Evolutionary conservation across 1,284 basidiomycete species (phyloP).

Genomic region (Coniophora puteana): DNA sequence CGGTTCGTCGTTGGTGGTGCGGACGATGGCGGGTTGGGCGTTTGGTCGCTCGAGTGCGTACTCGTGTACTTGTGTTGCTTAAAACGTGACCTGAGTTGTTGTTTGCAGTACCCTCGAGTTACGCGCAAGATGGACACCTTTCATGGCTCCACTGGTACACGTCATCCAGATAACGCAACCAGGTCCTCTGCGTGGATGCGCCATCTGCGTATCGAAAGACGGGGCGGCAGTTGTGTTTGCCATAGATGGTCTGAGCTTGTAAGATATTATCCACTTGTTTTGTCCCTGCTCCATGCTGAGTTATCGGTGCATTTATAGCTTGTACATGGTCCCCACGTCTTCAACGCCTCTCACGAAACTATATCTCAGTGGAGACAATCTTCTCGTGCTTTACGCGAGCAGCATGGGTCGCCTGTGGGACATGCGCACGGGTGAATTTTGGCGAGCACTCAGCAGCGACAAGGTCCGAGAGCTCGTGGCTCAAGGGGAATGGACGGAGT

Average conservation of each 20-base stretch:
- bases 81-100: constrained; percentile 17
- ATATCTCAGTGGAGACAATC: constrained; percentile 66
- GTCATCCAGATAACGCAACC: constrained; percentile 53
- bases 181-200: constrained; percentile 64
- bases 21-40: constrained; percentile 69
- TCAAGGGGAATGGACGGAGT: constrained; percentile 67
- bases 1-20: constrained; percentile 64
- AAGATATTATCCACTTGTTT: constrained; percentile 24
- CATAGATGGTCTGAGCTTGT: constrained; percentile 79
- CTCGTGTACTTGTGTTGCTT: not conserved
- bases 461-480: constrained; percentile 75
- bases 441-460: constrained; percentile 75
- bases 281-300: constrained; percentile 4
- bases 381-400: constrained; percentile 78
- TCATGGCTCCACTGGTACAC: constrained; percentile 56
- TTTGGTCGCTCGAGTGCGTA: constrained; percentile 62
- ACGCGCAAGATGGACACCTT: constrained; percentile 66
- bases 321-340: constrained; percentile 79
- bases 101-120: constrained; percentile 55
- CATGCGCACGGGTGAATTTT: constrained; percentile 78
- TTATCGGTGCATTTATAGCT: constrained; percentile 32
- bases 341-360: constrained; percentile 61
- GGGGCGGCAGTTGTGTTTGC: constrained; percentile 81
- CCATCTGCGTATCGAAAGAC: constrained; percentile 72
- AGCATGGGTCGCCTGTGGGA: constrained; percentile 87